Percentiles rank a stretch among this genome's conserved stretches.
Conservation (phyloP, 257 asterid species). For the Gynochthodes officinalis region DNA sequence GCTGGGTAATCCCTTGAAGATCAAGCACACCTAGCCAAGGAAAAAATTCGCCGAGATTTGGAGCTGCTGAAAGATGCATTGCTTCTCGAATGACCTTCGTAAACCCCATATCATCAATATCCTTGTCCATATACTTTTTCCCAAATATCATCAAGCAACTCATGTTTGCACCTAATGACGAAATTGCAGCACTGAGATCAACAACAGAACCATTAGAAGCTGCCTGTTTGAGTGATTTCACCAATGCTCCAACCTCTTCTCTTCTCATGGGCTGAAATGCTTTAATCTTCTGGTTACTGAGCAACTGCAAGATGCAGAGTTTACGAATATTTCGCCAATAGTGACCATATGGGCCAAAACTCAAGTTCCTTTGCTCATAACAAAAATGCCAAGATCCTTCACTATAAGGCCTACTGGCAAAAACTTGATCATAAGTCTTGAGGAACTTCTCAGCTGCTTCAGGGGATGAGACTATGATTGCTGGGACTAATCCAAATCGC, state of each 20-base stretch:
- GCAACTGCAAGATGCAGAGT: conserved; percentile 21
- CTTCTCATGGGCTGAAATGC: conserved; percentile 19
- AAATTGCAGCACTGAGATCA: conserved; percentile 16
- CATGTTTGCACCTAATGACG: conserved; percentile 14
- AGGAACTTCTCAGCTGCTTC: conserved; percentile 20
- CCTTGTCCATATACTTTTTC: conserved; percentile 22
- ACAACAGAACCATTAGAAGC: conserved; percentile 2
- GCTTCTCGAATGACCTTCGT: conserved; percentile 17
- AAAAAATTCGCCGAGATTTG: conserved; percentile 25
- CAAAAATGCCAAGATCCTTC: conserved; percentile 15
- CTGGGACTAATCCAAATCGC: conserved; percentile 23
- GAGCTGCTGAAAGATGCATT: not conserved
- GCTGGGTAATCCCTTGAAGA: conserved; percentile 21
- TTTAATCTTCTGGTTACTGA: conserved; percentile 13
- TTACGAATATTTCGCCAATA: conserved; percentile 26
- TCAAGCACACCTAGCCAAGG: conserved; percentile 24
- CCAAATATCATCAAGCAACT: conserved; percentile 27
- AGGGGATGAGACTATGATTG: conserved; percentile 19
- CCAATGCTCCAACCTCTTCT: conserved; percentile 12
- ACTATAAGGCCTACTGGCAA: conserved; percentile 24
- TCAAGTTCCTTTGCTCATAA: conserved; percentile 18
- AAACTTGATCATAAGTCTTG: conserved; percentile 19
- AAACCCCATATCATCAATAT: conserved; percentile 24
- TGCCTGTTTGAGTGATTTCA: conserved; percentile 6
- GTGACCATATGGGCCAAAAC: conserved; percentile 11